Evolutionary conservation across 176 grass and related monocot genomes (phyloP).

Genomic region (Paspalum vaginatum): DNA sequence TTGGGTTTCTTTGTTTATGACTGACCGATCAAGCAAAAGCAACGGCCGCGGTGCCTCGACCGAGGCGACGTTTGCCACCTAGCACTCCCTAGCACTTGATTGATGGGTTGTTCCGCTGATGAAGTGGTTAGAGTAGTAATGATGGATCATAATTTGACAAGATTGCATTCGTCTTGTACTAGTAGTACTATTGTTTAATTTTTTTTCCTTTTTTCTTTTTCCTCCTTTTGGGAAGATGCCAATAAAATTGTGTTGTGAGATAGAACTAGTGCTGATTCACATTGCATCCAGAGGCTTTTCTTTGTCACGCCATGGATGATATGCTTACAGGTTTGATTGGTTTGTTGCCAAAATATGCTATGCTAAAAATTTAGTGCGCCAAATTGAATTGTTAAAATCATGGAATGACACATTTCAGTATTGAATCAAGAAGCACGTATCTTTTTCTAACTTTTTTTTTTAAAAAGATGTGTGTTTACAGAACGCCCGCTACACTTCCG

Average conservation of each 20-base stretch:
- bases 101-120: background rate
- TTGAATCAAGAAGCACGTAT: too few relatives aligned
- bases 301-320: background rate
- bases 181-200: too few relatives aligned
- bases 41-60: background rate
- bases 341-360: too few relatives aligned
- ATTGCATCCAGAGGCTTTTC: background rate
- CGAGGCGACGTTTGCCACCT: conserved; percentile 12
- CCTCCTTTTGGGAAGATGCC: background rate
- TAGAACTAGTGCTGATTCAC: too few relatives aligned
- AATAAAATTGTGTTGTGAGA: background rate
- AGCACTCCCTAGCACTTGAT: background rate
- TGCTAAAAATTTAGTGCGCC: too few relatives aligned
- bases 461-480: too few relatives aligned
- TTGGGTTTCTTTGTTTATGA: conserved; percentile 24
- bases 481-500: too few relatives aligned
- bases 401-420: too few relatives aligned
- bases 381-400: too few relatives aligned
- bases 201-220: background rate
- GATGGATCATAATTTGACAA: conserved; percentile 24
- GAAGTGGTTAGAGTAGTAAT: conserved; percentile 28
- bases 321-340: too few relatives aligned
- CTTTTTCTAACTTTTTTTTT: too few relatives aligned
- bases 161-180: background rate
- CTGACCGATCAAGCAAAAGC: conserved; percentile 3